Evolutionary conservation across 768 basidiomycete species (phyloP).

Genomic region (Lentinula edodes): DNA sequence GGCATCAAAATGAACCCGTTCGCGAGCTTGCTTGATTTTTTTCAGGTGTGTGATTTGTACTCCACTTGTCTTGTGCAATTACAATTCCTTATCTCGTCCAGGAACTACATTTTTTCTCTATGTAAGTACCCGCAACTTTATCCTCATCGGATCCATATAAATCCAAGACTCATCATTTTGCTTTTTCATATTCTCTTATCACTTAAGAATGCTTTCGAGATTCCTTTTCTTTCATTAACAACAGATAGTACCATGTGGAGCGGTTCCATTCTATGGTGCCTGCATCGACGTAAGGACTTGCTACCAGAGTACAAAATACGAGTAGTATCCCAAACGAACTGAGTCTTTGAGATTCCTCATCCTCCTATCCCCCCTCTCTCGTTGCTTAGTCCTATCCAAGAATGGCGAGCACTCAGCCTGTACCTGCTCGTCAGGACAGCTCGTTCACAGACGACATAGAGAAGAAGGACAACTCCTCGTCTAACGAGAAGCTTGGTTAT

Average conservation of each 20-base stretch:
- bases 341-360: neutral
- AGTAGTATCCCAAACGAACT: neutral
- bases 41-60: no score
- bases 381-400: neutral
- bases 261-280: neutral
- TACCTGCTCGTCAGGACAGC: neutral
- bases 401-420: neutral
- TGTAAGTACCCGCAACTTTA: no score
- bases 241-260: neutral
- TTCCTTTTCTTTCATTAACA: neutral
- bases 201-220: neutral
- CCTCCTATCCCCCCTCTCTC: neutral
- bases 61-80: no score
- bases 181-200: neutral
- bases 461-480: neutral
- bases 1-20: no score
- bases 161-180: neutral
- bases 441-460: neutral
- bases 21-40: no score
- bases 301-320: neutral
- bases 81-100: no score
- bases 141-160: neutral
- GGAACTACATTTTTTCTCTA: no score
- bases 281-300: neutral
- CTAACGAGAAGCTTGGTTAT: constrained; percentile 2